A percentile compares a stretch with the other conserved stretches of the same genome.
Evolutionary conservation across 176 grass and related monocot genomes (phyloP).

Genomic region (Poa annua): DNA sequence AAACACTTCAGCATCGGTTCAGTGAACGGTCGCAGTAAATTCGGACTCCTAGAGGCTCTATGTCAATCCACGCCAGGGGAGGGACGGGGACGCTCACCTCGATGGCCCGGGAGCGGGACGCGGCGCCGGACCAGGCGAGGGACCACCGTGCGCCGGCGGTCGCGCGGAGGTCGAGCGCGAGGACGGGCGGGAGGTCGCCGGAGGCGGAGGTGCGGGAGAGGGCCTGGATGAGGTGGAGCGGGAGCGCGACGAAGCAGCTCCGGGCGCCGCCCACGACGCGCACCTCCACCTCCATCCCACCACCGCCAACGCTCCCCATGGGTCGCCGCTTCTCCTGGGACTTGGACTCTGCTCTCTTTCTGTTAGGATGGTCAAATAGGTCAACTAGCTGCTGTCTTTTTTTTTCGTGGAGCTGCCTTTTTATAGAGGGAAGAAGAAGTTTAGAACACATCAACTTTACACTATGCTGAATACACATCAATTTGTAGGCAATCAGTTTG

Average conservation of each 20-base stretch:
- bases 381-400: not conserved
- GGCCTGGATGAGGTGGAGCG: constrained; percentile 78
- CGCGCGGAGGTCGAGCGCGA: constrained; percentile 70
- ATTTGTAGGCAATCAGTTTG: too few species aligned
- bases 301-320: constrained; percentile 32
- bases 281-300: constrained; percentile 72
- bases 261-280: constrained; percentile 61
- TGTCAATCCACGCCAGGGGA: not conserved
- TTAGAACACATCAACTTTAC: too few species aligned
- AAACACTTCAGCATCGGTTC: not conserved
- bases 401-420: too few species aligned
- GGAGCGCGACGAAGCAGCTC: constrained; percentile 92
- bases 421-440: too few species aligned
- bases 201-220: constrained; percentile 62
- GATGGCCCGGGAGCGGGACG: constrained; percentile 65
- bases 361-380: constrained; percentile 22
- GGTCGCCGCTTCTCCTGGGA: not conserved
- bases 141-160: constrained; percentile 60
- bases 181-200: constrained; percentile 68
- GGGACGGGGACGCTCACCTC: constrained; percentile 54
- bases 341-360: not conserved
- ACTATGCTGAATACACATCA: too few species aligned
- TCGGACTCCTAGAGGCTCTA: not conserved
- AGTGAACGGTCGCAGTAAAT: not conserved
- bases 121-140: constrained; percentile 85